Evolutionary conservation across 805 yeast species (phyloP), one percentile per base, ranked within the genome.

Genomic region (Ogataea naganishii): DNA sequence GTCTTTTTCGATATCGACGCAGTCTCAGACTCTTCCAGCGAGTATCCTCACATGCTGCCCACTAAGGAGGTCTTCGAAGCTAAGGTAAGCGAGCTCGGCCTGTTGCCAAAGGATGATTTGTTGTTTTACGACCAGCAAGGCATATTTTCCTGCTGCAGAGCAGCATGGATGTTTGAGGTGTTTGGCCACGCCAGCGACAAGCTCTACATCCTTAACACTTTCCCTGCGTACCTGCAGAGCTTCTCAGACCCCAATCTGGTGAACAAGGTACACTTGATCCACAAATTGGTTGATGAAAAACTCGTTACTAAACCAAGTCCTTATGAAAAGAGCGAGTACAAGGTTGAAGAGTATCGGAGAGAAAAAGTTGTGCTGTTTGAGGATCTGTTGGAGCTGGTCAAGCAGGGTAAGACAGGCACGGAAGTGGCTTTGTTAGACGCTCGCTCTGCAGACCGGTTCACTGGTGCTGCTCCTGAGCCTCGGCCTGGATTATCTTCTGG

Each of bases 41-140:
- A 68, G 12, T 88, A 69, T 46, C 96, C 98, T 2, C 97, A 92
- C 47, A 92, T 88, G 96, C 62, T 88, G 9, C 97, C 97, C 2
- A 53, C 65, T 6, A 49, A 60, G 17, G 58, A 56, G 2, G 64
- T 62, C 4, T 89, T 85, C 53, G 71, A 72, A 30, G 27, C 44
- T 5, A 66, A 70, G 11, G 62, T 77, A 42, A 55, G 68, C 8
- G 46, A 66, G 11, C 52, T 84, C 35, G 92, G 92, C 1, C 47
- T 83, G 18, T 39, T 46, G 3, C 57, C 57, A 16, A 56, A 61
- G 29, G 92, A 88, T 40, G 57, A 62, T 10, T 49, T 92, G 23
- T 79, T 92, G 8, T 72, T 92, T 9, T 92, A 92, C 52, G 98
- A 92, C 55, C 75, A 76, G 40, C 67, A 69, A 28, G 95, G 95